Conservation (phyloP, 768 basidiomycete genomes). For the Cubamyces lactineus region DNA sequence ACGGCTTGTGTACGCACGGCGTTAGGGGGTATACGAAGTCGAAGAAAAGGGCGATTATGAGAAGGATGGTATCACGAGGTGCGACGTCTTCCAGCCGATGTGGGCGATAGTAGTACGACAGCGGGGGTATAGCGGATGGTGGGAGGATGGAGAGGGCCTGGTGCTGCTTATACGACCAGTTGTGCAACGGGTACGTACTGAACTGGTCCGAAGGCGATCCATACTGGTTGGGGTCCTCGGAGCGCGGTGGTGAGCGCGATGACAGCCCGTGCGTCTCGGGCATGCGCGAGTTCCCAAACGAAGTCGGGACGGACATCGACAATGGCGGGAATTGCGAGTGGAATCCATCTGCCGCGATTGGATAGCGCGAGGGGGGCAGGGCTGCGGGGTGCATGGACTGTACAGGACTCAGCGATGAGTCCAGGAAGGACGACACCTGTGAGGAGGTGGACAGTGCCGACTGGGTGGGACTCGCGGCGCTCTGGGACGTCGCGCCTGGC, state of each 20-base stretch:
- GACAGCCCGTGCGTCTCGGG: conserved; percentile 37
- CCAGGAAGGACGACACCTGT: conserved; percentile 50
- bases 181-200: conserved; percentile 66
- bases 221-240: conserved; percentile 49
- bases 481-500: conserved; percentile 45
- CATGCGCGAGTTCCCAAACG: conserved; percentile 44
- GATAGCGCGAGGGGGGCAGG: conserved; percentile 69
- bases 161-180: conserved; percentile 74
- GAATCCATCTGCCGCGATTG: conserved; percentile 70
- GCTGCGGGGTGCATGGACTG: conserved; percentile 45
- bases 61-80: conserved; percentile 76
- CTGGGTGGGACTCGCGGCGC: conserved; percentile 48
- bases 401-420: conserved; percentile 46
- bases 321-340: conserved; percentile 56
- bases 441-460: conserved; percentile 43
- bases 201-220: conserved; percentile 53
- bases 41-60: conserved; percentile 88
- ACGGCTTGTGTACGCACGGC: conserved; percentile 89
- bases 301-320: conserved; percentile 36
- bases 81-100: conserved; percentile 82
- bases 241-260: conserved; percentile 41
- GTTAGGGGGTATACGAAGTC: conserved; percentile 93
- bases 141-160: conserved; percentile 49
- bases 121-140: conserved; percentile 53
- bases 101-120: conserved; percentile 73